Evolutionary conservation across 345 rosid species (phyloP).

Genomic region (Ceriops decandra): DNA sequence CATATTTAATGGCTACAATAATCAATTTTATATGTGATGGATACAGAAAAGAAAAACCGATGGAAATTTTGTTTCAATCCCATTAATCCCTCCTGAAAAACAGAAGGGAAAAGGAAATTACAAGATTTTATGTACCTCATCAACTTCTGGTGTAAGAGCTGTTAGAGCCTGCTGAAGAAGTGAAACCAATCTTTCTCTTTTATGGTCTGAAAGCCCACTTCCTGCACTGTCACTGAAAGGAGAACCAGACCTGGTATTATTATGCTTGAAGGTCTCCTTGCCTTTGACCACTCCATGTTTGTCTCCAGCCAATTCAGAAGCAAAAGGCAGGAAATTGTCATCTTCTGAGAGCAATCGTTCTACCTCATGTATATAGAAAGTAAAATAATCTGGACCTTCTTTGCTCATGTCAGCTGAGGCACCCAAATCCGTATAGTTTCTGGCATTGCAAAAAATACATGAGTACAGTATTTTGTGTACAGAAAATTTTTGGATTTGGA

Average conservation of each 20-base stretch:
- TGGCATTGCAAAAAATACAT: conserved; percentile 20
- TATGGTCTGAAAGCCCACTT: conserved; percentile 38
- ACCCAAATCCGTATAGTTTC: conserved; percentile 8
- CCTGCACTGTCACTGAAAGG: conserved; percentile 32
- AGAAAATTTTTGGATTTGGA: too few relatives aligned
- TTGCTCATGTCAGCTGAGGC: conserved; percentile 18
- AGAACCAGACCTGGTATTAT: conserved; percentile 6
- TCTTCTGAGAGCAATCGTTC: conserved; percentile 38
- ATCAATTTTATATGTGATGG: too few relatives aligned
- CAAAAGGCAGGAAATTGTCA: conserved; percentile 18
- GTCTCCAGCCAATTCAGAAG: conserved; percentile 15
- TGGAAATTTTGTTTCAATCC: too few relatives aligned
- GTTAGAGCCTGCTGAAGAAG: conserved; percentile 43
- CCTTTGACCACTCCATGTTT: neutral
- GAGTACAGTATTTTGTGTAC: neutral
- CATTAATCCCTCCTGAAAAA: too few relatives aligned
- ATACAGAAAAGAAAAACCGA: too few relatives aligned
- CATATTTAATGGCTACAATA: too few relatives aligned
- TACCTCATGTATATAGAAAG: conserved; percentile 37
- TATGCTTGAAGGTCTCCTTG: too few relatives aligned
- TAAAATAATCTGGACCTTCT: conserved; percentile 43
- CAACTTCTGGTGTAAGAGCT: conserved; percentile 45
- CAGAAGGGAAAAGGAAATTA: too few relatives aligned
- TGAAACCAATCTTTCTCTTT: conserved; percentile 41
- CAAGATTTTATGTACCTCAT: conserved; percentile 37